These are phyloP conservation scores for Clavariopsis aquatica DNA, from an alignment of 495 filamentous ascomycete genomes.

Conservation along the genomic window DNA sequence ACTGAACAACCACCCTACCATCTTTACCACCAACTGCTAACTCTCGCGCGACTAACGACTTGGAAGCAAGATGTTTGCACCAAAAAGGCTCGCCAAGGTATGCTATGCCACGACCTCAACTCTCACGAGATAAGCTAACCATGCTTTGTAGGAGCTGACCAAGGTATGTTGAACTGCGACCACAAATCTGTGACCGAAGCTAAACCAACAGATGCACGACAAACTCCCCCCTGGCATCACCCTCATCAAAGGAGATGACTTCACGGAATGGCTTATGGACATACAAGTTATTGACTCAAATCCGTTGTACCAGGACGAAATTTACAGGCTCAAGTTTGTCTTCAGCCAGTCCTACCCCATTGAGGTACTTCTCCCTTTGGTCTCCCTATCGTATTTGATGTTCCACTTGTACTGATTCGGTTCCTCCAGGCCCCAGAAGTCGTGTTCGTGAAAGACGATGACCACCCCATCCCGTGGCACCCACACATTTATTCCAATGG, in stretches of 20 bases:
- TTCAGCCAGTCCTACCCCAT: constrained; percentile 88
- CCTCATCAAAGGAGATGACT: constrained; percentile 75
- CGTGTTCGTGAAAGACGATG: constrained; percentile 68
- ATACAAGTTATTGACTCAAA: constrained; percentile 89
- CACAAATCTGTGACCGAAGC: background rate
- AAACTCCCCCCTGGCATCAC: constrained; percentile 64
- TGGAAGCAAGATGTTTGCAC: constrained; percentile 35
- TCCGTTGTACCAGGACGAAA: constrained; percentile 80
- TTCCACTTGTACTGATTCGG: background rate
- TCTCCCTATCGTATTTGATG: background rate
- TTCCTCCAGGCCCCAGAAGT: constrained; percentile 81
- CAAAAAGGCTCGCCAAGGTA: constrained; percentile 41
- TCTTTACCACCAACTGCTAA: background rate
- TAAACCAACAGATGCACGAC: constrained; percentile 41
- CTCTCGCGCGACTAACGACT: background rate
- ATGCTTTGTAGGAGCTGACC: constrained; percentile 3
- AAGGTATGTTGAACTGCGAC: constrained; percentile 30
- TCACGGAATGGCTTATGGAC: constrained; percentile 91
- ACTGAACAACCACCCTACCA: background rate
- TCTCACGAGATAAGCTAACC: background rate
- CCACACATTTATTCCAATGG: constrained; percentile 98
- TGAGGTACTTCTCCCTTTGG: constrained; percentile 42
- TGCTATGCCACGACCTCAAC: background rate
- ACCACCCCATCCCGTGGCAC: constrained; percentile 85
- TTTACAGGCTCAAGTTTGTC: constrained; percentile 81